Evolutionary conservation across 768 basidiomycete genomes (phyloP).

Genomic region (Auricularia sp.): DNA sequence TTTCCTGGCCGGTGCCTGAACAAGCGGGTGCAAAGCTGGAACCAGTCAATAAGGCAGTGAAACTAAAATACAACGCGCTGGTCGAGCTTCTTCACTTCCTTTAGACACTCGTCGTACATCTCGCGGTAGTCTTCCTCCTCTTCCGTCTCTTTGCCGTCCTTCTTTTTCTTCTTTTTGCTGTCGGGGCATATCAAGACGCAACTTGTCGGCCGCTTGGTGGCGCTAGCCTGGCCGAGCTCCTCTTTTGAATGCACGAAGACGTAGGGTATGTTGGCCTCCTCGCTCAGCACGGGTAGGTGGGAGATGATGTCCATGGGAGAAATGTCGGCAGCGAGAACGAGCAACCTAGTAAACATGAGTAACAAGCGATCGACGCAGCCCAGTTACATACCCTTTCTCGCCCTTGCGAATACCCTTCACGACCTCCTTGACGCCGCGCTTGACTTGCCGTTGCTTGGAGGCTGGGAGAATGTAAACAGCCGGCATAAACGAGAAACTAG

Average conservation of each 20-base stretch:
- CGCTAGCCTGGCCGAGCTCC: constrained; percentile 89
- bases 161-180: constrained; percentile 53
- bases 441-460: constrained; percentile 89
- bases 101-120: constrained; percentile 74
- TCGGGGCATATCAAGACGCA: constrained; percentile 92
- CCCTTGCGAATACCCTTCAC: constrained; percentile 96
- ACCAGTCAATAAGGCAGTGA: not conserved
- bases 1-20: not conserved
- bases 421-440: constrained; percentile 97
- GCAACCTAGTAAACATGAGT: constrained; percentile 40
- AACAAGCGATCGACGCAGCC: constrained; percentile 2
- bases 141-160: constrained; percentile 43
- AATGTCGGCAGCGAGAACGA: constrained; percentile 93
- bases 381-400: constrained; percentile 72
- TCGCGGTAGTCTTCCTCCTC: constrained; percentile 81
- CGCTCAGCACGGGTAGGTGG: constrained; percentile 87
- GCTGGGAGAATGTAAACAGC: constrained; percentile 36
- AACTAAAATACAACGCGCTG: constrained; percentile 53
- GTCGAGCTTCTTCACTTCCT: constrained; percentile 78
- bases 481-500: not conserved
- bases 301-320: constrained; percentile 98
- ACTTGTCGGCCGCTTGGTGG: constrained; percentile 96
- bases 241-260: constrained; percentile 88
- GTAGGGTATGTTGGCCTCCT: constrained; percentile 88
- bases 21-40: not conserved